Evolutionary conservation across 2,329 filamentous ascomycete species (phyloP).

Genomic region (Pseudogymnoascus sp.): DNA sequence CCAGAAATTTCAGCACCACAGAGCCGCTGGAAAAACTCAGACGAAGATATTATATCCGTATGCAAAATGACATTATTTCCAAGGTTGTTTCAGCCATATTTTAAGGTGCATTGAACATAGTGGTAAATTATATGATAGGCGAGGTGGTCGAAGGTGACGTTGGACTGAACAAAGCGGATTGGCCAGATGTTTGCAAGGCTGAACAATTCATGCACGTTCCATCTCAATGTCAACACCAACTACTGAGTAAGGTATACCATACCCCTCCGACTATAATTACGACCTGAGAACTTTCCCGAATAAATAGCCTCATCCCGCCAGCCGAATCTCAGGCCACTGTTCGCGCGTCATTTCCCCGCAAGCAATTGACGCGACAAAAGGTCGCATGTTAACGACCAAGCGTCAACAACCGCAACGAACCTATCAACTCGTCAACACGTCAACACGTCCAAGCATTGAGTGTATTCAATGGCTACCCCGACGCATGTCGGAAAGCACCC

Average conservation of each 20-base stretch:
- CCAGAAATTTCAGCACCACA: background rate
- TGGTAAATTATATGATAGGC: background rate
- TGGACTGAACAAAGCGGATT: background rate
- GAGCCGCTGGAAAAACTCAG: background rate
- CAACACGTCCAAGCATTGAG: background rate
- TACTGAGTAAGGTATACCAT: background rate
- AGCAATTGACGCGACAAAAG: background rate
- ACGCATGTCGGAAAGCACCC: conserved; percentile 25
- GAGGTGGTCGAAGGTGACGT: background rate
- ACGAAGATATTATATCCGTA: background rate
- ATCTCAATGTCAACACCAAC: background rate
- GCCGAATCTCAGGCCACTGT: too few species aligned
- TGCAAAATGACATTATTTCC: background rate
- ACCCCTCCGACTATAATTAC: background rate
- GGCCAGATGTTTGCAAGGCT: background rate
- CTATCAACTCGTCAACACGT: background rate
- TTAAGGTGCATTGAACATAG: background rate
- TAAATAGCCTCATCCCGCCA: background rate
- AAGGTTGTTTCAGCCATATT: background rate
- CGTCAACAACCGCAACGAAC: background rate
- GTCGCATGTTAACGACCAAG: background rate
- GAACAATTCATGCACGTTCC: background rate
- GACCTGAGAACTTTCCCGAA: background rate
- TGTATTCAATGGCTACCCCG: conserved; percentile 27
- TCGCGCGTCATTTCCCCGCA: background rate